These are phyloP conservation scores for Polytolypa hystricis DNA, from an alignment of 2,329 filamentous ascomycete genomes.

Conservation along the genomic window DNA sequence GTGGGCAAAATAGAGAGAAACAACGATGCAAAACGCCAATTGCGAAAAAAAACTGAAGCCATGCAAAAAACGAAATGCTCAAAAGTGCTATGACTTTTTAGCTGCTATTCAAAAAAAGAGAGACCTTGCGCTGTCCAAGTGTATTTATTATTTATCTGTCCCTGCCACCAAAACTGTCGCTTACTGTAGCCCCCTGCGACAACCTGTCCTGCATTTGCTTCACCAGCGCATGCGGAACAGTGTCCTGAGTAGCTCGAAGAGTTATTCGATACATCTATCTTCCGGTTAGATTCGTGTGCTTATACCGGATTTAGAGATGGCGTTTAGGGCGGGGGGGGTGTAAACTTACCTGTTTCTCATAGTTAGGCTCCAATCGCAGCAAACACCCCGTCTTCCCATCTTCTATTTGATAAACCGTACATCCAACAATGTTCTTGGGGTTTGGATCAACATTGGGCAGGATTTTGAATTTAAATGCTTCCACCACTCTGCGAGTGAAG, in stretches of 20 bases:
- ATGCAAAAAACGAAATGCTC: no score
- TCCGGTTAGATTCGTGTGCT: conserved; percentile 9
- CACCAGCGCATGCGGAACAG: conserved; percentile 66
- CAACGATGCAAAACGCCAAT: no score
- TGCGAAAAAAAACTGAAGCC: no score
- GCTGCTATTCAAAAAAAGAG: no score
- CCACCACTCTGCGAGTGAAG: conserved; percentile 61
- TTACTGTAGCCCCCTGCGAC: conserved; percentile 37
- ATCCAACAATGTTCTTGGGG: conserved; percentile 79
- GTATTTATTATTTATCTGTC: no score
- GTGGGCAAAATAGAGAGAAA: no score
- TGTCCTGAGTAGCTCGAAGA: conserved; percentile 85
- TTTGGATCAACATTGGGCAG: conserved; percentile 84
- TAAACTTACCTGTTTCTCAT: conserved; percentile 66
- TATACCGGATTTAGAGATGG: no score
- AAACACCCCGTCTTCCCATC: conserved; percentile 90
- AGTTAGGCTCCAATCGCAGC: conserved; percentile 88
- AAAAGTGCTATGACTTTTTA: no score
- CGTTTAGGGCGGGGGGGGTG: no score
- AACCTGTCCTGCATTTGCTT: conserved; percentile 82
- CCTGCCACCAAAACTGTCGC: conserved; percentile 7
- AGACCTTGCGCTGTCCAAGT: no score
- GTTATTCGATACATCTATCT: conserved; percentile 87
- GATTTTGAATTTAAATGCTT: conserved; percentile 83
- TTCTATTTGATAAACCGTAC: conserved; percentile 66